Evolutionary conservation across 768 basidiomycete genomes (phyloP).

Genomic region (Zangia roseola): DNA sequence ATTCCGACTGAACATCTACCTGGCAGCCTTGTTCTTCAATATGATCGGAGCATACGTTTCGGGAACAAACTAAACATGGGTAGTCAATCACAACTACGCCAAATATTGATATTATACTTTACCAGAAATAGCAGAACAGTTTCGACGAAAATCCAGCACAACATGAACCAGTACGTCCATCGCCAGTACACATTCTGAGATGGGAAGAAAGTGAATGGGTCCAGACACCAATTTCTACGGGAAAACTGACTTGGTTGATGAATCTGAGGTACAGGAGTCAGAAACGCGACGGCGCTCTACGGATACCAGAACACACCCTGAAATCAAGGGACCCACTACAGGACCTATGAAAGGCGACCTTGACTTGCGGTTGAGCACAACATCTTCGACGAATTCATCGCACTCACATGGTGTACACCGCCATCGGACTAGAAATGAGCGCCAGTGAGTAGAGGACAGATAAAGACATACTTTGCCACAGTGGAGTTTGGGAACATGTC

Average conservation of each 20-base stretch:
- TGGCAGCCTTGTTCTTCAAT: conserved; percentile 55
- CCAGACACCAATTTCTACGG: not conserved
- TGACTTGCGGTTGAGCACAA: not conserved
- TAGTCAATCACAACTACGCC: not conserved
- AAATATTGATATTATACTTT: conserved; percentile 13
- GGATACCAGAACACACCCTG: conserved; percentile 44
- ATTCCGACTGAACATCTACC: conserved; percentile 30
- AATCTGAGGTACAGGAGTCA: conserved; percentile 40
- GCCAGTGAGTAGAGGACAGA: not conserved
- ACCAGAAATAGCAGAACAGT: conserved; percentile 51
- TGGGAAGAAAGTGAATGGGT: not conserved
- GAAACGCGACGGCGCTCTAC: not conserved
- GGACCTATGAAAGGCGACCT: conserved; percentile 56
- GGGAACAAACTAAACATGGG: conserved; percentile 50
- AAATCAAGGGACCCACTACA: conserved; percentile 52
- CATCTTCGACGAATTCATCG: not conserved
- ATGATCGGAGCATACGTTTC: conserved; percentile 72
- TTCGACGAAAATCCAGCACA: conserved; percentile 68
- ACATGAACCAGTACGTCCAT: conserved; percentile 73
- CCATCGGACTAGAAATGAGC: conserved; percentile 48
- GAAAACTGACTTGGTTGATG: conserved; percentile 56
- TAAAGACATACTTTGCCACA: conserved; percentile 54
- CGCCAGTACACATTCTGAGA: conserved; percentile 57
- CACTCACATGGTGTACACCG: conserved; percentile 46
- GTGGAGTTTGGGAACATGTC: conserved; percentile 55